Evolutionary conservation across 2,329 filamentous ascomycete species (phyloP).

Genomic region (Didymella pomorum): DNA sequence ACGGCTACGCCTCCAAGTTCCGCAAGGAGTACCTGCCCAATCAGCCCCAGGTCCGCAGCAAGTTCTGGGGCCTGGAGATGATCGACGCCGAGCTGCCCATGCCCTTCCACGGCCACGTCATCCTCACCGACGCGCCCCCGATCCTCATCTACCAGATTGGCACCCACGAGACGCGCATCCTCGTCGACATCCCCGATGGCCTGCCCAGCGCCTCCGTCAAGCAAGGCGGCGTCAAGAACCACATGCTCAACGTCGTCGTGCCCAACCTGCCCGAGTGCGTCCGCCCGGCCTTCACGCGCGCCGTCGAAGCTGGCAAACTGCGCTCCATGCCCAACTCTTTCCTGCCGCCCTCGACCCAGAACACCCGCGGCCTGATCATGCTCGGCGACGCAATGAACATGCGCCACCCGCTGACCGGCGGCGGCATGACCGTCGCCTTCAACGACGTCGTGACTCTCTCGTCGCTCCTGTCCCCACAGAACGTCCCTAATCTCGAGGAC

Average conservation of each 20-base stretch:
- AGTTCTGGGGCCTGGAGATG: slow-evolving; percentile 93
- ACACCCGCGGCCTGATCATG: slow-evolving; percentile 75
- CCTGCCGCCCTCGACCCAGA: slow-evolving; percentile 80
- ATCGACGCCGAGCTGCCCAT: slow-evolving; percentile 83
- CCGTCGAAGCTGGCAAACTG: slow-evolving; percentile 78
- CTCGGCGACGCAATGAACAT: slow-evolving; percentile 98
- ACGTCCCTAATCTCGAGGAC: slow-evolving; percentile 74
- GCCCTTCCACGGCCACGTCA: slow-evolving; percentile 82
- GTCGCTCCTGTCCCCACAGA: slow-evolving; percentile 73
- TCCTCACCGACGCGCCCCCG: slow-evolving; percentile 79
- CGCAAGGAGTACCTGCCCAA: slow-evolving; percentile 77
- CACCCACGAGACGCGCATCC: slow-evolving; percentile 86
- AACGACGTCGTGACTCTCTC: slow-evolving; percentile 86
- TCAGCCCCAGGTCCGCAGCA: slow-evolving; percentile 76
- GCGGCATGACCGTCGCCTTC: slow-evolving; percentile 97
- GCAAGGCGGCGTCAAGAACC: slow-evolving; percentile 82
- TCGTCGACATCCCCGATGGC: slow-evolving; percentile 86
- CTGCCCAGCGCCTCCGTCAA: slow-evolving; percentile 75
- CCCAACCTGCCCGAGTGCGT: slow-evolving; percentile 77
- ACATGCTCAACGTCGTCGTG: slow-evolving; percentile 81
- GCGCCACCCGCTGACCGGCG: slow-evolving; percentile 97
- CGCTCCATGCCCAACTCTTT: slow-evolving; percentile 97
- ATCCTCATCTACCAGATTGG: slow-evolving; percentile 97
- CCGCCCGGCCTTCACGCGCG: slow-evolving; percentile 75
- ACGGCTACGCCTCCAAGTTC: slow-evolving; percentile 93